Percentiles rank a stretch among this genome's conserved stretches.
phyloP scores from a whole-genome alignment of 768 basidiomycete genomes.

The Mrakia gelida region DNA sequence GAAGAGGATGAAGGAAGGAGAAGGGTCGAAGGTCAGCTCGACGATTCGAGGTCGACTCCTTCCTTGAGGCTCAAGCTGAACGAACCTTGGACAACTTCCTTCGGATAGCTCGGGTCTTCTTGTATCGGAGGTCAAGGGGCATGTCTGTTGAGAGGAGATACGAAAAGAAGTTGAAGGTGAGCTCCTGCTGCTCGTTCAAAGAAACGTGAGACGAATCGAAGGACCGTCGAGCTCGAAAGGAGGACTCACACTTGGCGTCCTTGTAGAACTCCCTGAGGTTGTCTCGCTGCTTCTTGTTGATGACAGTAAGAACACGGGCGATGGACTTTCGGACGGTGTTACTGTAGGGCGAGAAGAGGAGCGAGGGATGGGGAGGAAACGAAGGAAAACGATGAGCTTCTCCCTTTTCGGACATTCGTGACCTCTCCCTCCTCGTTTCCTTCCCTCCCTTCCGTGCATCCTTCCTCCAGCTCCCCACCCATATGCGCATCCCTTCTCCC shows the following conservation, averaged over 20 bases:
- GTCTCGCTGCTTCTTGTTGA: slow-evolving; percentile 96
- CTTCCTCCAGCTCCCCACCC: not conserved
- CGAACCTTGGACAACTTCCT: slow-evolving; percentile 83
- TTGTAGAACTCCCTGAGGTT: slow-evolving; percentile 98
- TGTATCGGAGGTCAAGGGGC: slow-evolving; percentile 93
- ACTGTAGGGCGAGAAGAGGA: slow-evolving; percentile 48
- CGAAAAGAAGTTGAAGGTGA: not conserved
- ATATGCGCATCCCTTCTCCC: not conserved
- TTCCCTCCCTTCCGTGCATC: not conserved
- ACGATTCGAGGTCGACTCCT: not conserved
- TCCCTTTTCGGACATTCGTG: not conserved
- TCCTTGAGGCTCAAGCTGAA: not conserved
- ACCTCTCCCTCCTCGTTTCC: not conserved
- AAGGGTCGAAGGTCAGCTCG: not conserved
- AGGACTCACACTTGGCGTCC: slow-evolving; percentile 72
- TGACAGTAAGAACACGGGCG: slow-evolving; percentile 95
- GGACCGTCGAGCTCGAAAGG: too few relatives aligned
- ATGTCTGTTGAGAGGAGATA: slow-evolving; percentile 49
- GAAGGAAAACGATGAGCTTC: slow-evolving; percentile 30
- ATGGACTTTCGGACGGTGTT: slow-evolving; percentile 96
- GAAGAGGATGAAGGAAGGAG: slow-evolving; percentile 45
- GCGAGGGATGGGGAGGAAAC: not conserved
- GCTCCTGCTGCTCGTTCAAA: slow-evolving; percentile 7
- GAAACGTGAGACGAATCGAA: not conserved
- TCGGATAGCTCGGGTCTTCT: slow-evolving; percentile 98